Evolutionary conservation across 129 eudicot species (phyloP).

Genomic region (Deinandra increscens): DNA sequence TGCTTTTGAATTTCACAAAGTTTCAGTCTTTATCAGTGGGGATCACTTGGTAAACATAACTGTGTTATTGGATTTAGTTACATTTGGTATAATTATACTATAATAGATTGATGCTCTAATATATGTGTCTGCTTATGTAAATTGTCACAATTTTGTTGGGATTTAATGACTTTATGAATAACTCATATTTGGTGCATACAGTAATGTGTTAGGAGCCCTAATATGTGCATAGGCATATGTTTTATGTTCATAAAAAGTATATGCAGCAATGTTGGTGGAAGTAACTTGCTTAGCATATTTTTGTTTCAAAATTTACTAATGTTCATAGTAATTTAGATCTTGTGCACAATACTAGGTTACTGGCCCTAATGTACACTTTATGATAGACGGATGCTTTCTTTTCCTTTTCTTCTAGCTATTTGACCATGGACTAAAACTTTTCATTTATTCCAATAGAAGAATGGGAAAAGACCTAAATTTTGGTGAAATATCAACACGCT

Average conservation of each 20-base stretch:
- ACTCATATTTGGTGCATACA: conserved; percentile 4
- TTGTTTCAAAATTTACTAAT: background rate
- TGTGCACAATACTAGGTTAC: background rate
- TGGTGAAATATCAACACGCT: background rate
- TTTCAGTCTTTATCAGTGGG: background rate
- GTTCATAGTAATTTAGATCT: background rate
- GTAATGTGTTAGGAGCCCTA: background rate
- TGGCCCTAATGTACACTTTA: background rate
- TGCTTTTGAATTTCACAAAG: background rate
- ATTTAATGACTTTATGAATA: background rate
- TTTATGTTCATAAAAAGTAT: background rate
- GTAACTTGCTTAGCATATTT: background rate
- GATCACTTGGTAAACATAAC: background rate
- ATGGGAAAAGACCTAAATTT: background rate
- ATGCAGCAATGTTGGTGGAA: background rate
- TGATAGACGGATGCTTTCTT: background rate
- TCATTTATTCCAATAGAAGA: background rate
- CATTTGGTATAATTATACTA: background rate
- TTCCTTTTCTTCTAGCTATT: background rate
- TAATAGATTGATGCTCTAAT: conserved; percentile 2
- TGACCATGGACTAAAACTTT: background rate
- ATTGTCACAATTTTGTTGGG: background rate
- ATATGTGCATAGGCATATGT: background rate
- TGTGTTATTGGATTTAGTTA: background rate
- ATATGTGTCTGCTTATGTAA: background rate